phyloP scores from a whole-genome alignment of 345 rosid species.

The Linum tenue region DNA sequence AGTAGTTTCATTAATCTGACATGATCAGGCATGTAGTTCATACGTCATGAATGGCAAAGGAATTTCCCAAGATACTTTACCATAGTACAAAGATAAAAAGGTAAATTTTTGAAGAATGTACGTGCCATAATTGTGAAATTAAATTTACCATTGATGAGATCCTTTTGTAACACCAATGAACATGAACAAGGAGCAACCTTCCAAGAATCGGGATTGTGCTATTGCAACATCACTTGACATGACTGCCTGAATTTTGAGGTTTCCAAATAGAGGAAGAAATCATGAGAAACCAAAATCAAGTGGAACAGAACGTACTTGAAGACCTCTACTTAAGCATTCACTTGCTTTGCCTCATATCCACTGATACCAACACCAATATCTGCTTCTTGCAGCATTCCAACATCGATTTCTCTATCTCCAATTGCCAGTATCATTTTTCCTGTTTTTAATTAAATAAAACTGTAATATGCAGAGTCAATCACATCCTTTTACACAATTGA shows the following conservation, averaged over 20 bases:
- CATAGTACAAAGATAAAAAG: too few species aligned
- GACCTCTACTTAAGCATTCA: not conserved
- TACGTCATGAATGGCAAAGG: too few species aligned
- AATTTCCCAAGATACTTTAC: too few species aligned
- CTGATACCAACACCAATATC: not conserved
- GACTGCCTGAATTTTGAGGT: not conserved
- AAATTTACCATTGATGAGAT: not conserved
- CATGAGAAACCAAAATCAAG: not conserved
- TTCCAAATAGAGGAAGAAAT: not conserved
- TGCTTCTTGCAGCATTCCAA: slow-evolving; percentile 1
- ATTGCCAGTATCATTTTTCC: not conserved
- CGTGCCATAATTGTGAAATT: not conserved
- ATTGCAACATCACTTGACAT: not conserved
- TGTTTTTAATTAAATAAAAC: not conserved
- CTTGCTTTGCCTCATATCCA: not conserved
- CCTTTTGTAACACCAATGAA: not conserved
- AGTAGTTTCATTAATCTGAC: not conserved
- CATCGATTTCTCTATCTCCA: not conserved
- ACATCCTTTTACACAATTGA: too few species aligned
- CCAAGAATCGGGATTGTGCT: not conserved
- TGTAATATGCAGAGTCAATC: too few species aligned
- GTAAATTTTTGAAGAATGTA: too few species aligned
- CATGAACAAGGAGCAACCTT: not conserved
- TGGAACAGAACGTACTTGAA: not conserved
- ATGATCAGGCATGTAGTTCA: too few species aligned